Evolutionary conservation across 768 basidiomycete species (phyloP), one percentile per base, ranked within the genome.

Genomic region (Imleria badia): DNA sequence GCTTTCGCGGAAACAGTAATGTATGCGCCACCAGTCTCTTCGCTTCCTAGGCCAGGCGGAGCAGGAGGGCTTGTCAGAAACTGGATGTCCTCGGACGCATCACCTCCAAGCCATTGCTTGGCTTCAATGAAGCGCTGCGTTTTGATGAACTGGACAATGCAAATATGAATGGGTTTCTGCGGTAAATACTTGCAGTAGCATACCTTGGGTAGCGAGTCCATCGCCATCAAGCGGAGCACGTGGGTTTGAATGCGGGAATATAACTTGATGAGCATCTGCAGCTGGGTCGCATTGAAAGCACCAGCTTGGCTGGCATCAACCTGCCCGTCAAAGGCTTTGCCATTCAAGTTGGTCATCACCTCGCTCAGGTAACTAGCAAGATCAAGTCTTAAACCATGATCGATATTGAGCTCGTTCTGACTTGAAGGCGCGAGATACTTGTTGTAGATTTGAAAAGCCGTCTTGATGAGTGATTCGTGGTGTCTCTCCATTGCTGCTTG

Each of bases 131-230:
- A 94, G 62, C 83, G 84, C 29, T 87, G 81, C 1, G 89, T 91
- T 72, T 93, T 93, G 75, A 92, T 90, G 75, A 94, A 94, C 92
- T 94, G 55, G 26, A 45, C 14, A 51, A 38, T 35, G 20, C 50
- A 14, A 34, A 19, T 11, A 55, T 54, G 44, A 55, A 44, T 15
- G 56, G 58, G 58, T 55, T 54, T 52, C 38, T 52, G 35, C 8
- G 17, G 23, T 40, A 48, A 40, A 45, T 23, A 50, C 43, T 38
- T 43, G 39, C 22, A 50, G 19, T 23, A 33, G 64, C 77, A 29
- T 63, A 91, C 91, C 81, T 96, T 96, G 14, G 97, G 97, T n/a
- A 99, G 89, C 8, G 96, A 98, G 72, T 99, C 97, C 52, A 95
- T 96, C 17, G 97, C 94, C 91, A 99, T 96, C 63, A 99, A 69